Evolutionary conservation across 2,329 filamentous ascomycete genomes (phyloP).

Genomic region (Claviceps quebecensis): DNA sequence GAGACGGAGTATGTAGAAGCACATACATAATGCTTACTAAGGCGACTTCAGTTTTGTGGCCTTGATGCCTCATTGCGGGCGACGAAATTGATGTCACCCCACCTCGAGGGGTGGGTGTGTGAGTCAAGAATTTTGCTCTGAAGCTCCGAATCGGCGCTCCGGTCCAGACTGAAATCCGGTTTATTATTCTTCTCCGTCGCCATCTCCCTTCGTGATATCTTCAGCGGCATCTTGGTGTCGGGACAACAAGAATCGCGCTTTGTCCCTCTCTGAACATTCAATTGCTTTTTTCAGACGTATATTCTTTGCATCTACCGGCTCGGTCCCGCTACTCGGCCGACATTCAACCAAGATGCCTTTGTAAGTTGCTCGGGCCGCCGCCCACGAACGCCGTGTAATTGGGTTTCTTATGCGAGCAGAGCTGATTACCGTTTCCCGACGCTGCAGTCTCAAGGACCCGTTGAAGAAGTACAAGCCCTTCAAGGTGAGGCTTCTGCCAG

Average conservation of each 20-base stretch:
- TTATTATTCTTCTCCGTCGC: too few relatives aligned
- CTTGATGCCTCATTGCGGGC: too few relatives aligned
- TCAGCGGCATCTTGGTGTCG: too few relatives aligned
- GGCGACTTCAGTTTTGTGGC: too few relatives aligned
- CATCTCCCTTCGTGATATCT: too few relatives aligned
- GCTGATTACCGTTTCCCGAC: not conserved
- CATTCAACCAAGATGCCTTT: not conserved
- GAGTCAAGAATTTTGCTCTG: too few relatives aligned
- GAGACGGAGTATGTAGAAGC: too few relatives aligned
- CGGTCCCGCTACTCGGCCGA: not conserved
- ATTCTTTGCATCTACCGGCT: not conserved
- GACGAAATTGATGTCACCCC: too few relatives aligned
- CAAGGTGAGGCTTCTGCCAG: not conserved
- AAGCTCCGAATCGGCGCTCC: too few relatives aligned
- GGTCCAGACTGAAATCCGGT: too few relatives aligned
- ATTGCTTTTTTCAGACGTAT: not conserved
- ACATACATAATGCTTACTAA: too few relatives aligned
- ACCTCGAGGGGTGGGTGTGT: too few relatives aligned
- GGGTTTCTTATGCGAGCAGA: not conserved
- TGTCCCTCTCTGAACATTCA: not conserved
- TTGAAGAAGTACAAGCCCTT: conserved; percentile 1
- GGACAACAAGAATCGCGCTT: not conserved
- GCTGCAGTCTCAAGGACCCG: not conserved
- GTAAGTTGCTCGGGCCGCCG: not conserved
- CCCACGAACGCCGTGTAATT: not conserved